Evolutionary conservation across 257 asterid genomes (phyloP), one percentile per base, ranked within the genome.

Genomic region (Buddleja alternifolia): DNA sequence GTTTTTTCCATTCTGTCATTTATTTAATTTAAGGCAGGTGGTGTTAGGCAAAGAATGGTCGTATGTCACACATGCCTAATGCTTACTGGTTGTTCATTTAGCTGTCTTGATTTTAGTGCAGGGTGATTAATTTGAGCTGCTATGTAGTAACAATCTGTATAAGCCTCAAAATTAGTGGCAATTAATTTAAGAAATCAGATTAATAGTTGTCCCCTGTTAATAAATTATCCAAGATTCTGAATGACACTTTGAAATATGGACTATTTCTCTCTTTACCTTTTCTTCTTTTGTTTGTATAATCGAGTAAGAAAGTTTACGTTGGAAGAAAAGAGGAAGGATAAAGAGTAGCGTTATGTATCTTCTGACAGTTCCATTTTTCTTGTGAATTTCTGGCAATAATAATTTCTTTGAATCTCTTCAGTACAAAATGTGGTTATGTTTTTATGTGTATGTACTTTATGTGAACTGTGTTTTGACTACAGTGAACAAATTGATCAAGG

Each of bases 41-140:
- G 34, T 29, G 34, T 2, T 29, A 29, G 83, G 87, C 78, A 54
- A 48, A 67, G 71, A 77, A 60, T 79, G 71, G 60, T 71, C 70
- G 75, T 48, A 48, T 61, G 39, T 57, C 81, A 65, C 44, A 1
- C 60, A 36, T 68, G 73, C 81, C 80, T 23, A 66, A 67, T 80
- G 58, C 74, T 58, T 52, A 53, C 70, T 62, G n/a, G 67, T 77
- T 64, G 78, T 77, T 71, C 64, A 29, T 73, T 57, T 58, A 81
- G 74, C 61, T 69, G 57, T 73, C 72, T 34, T 57, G 40, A 60
- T 72, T 58, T 54, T 57, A 72, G 53, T 77, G 77, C 80, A 69
- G 69, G 84, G 81, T 75, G 66, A 78, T 84, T 80, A 70, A 67
- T 79, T 63, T 75, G 54, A 52, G 77, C 80, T 80, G 83, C 76